A percentile compares a stretch with the other conserved stretches of the same genome.
Conservation (phyloP, 2,329 filamentous ascomycete genomes). For the Fusarium domesticum region DNA sequence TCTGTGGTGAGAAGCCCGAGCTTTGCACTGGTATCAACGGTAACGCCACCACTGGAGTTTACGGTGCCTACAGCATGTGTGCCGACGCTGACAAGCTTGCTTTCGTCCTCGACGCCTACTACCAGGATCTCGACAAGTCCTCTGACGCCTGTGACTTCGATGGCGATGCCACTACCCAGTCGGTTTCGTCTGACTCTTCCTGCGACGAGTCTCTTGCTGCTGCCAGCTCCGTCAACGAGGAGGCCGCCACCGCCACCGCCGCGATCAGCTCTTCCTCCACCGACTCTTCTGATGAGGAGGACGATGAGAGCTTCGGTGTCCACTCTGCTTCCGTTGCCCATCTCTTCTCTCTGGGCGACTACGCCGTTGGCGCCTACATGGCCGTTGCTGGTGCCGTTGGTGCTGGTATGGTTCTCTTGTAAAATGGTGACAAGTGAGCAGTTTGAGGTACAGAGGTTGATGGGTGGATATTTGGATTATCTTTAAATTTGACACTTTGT, state of each 20-base stretch:
- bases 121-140: slow-evolving; percentile 52
- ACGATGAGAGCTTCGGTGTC: slow-evolving; percentile 38
- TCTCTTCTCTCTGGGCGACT: slow-evolving; percentile 45
- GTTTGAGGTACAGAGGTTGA: slow-evolving; percentile 8
- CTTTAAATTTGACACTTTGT: slow-evolving; percentile 14
- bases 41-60: slow-evolving; percentile 65
- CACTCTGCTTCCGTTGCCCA: slow-evolving; percentile 36
- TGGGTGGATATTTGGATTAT: slow-evolving; percentile 20
- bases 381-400: slow-evolving; percentile 51
- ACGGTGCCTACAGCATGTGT: slow-evolving; percentile 80
- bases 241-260: slow-evolving; percentile 46
- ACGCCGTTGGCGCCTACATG: slow-evolving; percentile 50
- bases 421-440: slow-evolving; percentile 30
- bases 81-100: slow-evolving; percentile 65
- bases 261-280: slow-evolving; percentile 33
- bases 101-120: slow-evolving; percentile 73
- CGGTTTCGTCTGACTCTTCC: slow-evolving; percentile 43
- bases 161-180: slow-evolving; percentile 59
- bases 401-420: slow-evolving; percentile 53
- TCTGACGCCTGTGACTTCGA: slow-evolving; percentile 67
- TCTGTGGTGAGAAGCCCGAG: slow-evolving; percentile 59
- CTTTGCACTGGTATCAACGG: slow-evolving; percentile 67
- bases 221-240: slow-evolving; percentile 56
- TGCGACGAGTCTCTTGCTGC: slow-evolving; percentile 60
- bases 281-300: slow-evolving; percentile 16